Base-by-base conservation (phyloP, 192 early-diverging fungal genomes). In the Spinellus fusiger region DNA sequence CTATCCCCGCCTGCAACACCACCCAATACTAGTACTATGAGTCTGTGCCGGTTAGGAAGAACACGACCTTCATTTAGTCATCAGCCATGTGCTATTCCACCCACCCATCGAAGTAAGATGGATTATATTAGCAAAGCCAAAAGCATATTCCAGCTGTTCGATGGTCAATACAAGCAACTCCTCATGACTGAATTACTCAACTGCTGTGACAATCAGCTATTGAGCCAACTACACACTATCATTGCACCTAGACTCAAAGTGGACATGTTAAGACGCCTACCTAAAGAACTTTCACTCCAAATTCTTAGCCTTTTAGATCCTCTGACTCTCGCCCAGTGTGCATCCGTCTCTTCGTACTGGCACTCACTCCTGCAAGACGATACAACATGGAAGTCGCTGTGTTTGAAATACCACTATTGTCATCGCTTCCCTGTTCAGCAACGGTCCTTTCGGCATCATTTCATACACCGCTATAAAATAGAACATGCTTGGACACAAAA, bases 221-320 rank as follows among this genome's bases (percentile, higher is more conserved):
- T 84, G n/a, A 68, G 70, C 15, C 73, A 75, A 31, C 59, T 84
- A 5, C 66, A 74, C 59, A 76, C 70, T 53, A 62, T 76, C 34
- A 80, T 83, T 52, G 75, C 79, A 7, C 81, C 81, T 31, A 78
- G 73, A 47, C 79, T 98, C 55, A 92, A 94, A 66, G 82, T 91
- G 62, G 94, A 99, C 77, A 96, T 96, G 69, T 56, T 99, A 13
- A 83, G 78, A 53, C 78, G 82, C 22, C 71, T 93, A 56, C 91
- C 91, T 16, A 54, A 75, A 18, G 89, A 93, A 62, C 71, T 89
- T 15, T 69, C 85, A 23, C 84, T 90, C 55, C 90, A 93, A 64
- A 85, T 97, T 56, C 80, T 99, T 18, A 79, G 80, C 51, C 93
- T 90, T 61, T 80, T 99, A 61, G 93, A 96, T 56, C 77, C 93